Percentiles rank a stretch among this genome's conserved stretches.
Conservation (phyloP, 2,329 filamentous ascomycete species). For the Colletotrichum tropicale region DNA sequence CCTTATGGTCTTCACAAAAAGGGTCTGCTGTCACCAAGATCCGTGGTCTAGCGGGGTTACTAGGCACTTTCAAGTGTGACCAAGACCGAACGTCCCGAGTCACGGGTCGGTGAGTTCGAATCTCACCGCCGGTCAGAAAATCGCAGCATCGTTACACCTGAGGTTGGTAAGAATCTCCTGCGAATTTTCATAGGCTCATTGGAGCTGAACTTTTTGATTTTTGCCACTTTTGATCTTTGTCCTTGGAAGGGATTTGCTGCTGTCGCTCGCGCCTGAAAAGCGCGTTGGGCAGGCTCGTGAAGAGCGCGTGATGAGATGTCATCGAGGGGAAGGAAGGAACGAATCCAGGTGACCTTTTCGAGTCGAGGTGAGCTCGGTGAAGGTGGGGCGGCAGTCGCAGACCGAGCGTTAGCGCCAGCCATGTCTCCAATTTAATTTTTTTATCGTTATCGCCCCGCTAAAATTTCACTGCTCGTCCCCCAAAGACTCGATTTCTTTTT, state of each 20-base stretch:
- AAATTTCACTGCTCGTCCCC: slow-evolving; percentile 1
- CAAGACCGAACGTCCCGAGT: not conserved
- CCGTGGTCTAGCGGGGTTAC: not conserved
- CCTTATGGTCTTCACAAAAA: not conserved
- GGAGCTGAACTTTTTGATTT: not conserved
- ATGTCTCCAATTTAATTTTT: not conserved
- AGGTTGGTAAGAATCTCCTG: not conserved
- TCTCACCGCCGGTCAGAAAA: not conserved
- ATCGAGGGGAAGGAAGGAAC: not conserved
- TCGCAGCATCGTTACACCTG: not conserved
- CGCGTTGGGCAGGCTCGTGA: not conserved
- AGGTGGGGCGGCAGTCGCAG: not conserved
- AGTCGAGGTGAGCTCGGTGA: not conserved
- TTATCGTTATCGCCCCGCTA: slow-evolving; percentile 12
- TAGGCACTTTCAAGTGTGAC: not conserved
- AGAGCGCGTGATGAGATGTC: not conserved
- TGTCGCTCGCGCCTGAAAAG: not conserved
- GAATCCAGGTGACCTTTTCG: not conserved
- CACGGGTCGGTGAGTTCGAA: not conserved
- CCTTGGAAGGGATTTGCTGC: not conserved
- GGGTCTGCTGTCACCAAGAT: not conserved
- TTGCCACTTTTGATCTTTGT: not conserved
- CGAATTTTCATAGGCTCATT: not conserved
- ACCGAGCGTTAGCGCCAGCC: not conserved
- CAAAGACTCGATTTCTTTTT: not conserved